These are phyloP conservation scores for Starmera pachycereana DNA, from an alignment of 805 yeast genomes.

Conservation along the genomic window DNA sequence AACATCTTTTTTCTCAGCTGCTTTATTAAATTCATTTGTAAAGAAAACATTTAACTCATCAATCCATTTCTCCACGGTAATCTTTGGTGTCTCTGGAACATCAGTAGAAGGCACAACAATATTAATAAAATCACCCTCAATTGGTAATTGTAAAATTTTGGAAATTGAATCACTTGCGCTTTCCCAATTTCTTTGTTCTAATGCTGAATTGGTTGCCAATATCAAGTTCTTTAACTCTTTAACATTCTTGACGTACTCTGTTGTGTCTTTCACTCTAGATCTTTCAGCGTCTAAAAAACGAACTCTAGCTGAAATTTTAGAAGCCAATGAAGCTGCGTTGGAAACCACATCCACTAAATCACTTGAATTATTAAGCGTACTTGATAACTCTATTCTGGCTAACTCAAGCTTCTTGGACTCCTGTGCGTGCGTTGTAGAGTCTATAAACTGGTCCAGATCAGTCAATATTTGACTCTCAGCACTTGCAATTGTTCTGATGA, in stretches of 20 bases:
- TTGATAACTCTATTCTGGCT: constrained; percentile 51
- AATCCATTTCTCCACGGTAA: constrained; percentile 48
- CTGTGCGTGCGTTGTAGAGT: constrained; percentile 15
- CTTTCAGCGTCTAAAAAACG: constrained; percentile 62
- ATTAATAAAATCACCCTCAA: constrained; percentile 63
- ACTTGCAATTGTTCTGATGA: constrained; percentile 14
- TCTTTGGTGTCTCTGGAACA: constrained; percentile 68
- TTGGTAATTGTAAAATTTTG: constrained; percentile 44
- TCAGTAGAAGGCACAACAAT: constrained; percentile 80
- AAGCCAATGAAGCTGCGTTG: constrained; percentile 55
- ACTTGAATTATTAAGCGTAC: constrained; percentile 47
- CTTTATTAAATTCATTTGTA: constrained; percentile 51
- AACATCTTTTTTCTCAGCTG: constrained; percentile 58
- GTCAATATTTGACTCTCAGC: constrained; percentile 13
- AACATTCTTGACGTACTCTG: constrained; percentile 54
- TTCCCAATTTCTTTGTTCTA: constrained; percentile 61
- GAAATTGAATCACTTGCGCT: constrained; percentile 65
- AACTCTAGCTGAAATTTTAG: constrained; percentile 58
- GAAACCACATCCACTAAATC: constrained; percentile 43
- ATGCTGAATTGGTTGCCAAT: constrained; percentile 54
- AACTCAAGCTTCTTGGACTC: constrained; percentile 42
- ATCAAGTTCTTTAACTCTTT: constrained; percentile 58
- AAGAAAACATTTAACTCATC: constrained; percentile 48
- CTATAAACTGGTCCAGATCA: constrained; percentile 16
- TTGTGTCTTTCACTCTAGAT: constrained; percentile 48